phyloP scores from a whole-genome alignment of 169 alveolate species.

The Plasmodium berghei region DNA sequence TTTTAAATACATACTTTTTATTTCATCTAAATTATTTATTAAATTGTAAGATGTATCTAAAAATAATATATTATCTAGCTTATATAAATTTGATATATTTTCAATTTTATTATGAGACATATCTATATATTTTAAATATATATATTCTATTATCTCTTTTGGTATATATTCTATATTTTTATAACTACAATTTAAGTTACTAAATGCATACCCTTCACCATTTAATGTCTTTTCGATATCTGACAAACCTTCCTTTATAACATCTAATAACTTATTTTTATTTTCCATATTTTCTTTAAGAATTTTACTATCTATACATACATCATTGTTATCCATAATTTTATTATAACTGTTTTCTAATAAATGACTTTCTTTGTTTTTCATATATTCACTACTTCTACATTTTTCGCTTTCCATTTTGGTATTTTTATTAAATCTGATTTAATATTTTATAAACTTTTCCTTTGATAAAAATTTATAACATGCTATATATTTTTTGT shows the following conservation, averaged over 20 bases:
- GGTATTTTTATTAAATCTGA: not conserved
- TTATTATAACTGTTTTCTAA: not conserved
- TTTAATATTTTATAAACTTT: too few species aligned
- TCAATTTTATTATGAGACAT: constrained; percentile 56
- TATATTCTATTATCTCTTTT: constrained; percentile 31
- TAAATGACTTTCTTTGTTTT: not conserved
- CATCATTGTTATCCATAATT: not conserved
- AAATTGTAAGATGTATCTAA: constrained; percentile 49
- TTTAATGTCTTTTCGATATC: constrained; percentile 39
- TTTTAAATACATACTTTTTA: constrained; percentile 9
- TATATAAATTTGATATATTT: constrained; percentile 20
- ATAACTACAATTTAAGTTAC: constrained; percentile 41
- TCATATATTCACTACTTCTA: not conserved
- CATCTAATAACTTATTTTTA: not conserved
- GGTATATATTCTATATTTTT: constrained; percentile 33
- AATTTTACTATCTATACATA: not conserved
- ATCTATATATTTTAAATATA: constrained; percentile 51
- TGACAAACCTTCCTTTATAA: constrained; percentile 35
- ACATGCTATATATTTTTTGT: too few species aligned
- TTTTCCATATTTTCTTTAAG: not conserved
- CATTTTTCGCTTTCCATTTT: not conserved
- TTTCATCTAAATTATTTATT: constrained; percentile 8
- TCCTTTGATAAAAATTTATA: too few species aligned
- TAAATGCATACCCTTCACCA: constrained; percentile 65
- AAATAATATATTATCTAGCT: constrained; percentile 22